A percentile compares a stretch with the other conserved stretches of the same genome.
These are phyloP conservation scores for Pleurotus pulmonarius DNA, from an alignment of 768 basidiomycete species.

Conservation along the genomic window DNA sequence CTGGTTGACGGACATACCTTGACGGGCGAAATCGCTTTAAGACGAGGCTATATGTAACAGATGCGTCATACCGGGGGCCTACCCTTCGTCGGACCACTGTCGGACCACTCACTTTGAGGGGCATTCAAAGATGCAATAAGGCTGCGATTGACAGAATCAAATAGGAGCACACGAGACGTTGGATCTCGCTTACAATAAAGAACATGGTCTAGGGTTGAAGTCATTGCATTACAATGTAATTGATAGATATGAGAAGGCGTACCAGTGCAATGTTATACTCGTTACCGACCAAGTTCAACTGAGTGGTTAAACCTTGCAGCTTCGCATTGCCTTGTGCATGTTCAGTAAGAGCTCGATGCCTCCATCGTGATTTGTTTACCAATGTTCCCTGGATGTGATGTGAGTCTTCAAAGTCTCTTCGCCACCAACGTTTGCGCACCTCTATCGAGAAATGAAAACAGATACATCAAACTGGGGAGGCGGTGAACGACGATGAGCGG, in stretches of 20 bases:
- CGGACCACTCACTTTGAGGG: constrained; percentile 63
- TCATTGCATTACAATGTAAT: not conserved
- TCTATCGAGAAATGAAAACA: constrained; percentile 64
- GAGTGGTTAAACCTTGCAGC: constrained; percentile 54
- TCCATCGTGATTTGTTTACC: constrained; percentile 27
- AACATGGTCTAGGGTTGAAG: constrained; percentile 52
- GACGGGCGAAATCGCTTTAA: constrained; percentile 66
- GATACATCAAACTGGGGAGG: constrained; percentile 45
- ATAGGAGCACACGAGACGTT: not conserved
- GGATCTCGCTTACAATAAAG: constrained; percentile 48
- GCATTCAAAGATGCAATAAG: constrained; percentile 63
- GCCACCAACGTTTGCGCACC: constrained; percentile 33
- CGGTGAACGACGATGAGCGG: not conserved
- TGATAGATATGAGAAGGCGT: constrained; percentile 10
- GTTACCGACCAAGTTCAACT: constrained; percentile 54
- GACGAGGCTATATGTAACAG: constrained; percentile 35
- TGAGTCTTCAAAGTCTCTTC: not conserved
- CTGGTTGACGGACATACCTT: constrained; percentile 28
- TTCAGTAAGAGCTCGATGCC: not conserved
- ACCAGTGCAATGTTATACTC: constrained; percentile 68
- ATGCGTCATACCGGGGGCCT: no score
- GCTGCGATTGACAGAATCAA: constrained; percentile 24
- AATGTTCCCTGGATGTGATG: constrained; percentile 45
- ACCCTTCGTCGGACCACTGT: no score
- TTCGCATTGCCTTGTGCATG: constrained; percentile 54